Base-by-base conservation (phyloP, 1,284 basidiomycete species). In the Apiotrichum brassicae region DNA sequence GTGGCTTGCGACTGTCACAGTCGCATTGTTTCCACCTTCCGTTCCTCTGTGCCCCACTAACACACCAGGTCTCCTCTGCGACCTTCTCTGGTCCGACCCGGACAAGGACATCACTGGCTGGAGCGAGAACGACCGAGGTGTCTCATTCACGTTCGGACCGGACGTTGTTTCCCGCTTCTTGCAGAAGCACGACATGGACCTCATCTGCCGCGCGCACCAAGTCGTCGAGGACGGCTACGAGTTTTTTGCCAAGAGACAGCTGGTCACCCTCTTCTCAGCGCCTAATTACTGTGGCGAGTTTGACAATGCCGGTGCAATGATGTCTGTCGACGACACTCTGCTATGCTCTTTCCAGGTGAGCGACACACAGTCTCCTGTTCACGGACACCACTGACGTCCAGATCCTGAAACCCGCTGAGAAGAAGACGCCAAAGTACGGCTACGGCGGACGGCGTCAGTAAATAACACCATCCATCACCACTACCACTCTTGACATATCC, bases 191-290 rank as follows among this genome's bases (percentile, higher is more conserved):
- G 95, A 98, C 75, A 97, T 98, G 94, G 94, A 97, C 74, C 78
- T 97, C 66, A 97, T 98, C 68, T 97, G 94, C 76, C 81, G 94
- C 76, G 93, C 93, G 66, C 92, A 97, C 80, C 61, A 89, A 84
- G 94, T 98, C 68, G 94, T 98, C 46, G 94, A 98, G 72, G 94
- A 98, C 63, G 94, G 94, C 24, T 98, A 97, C 75, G 94, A 98
- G 73, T 98, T 98, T 76, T 98, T 97, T 66, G 93, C 93, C 48
- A 97, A 97, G 76, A 82, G 94, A 61, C 92, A 95, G 76, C 76
- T 98, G 59, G 94, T 98, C 60, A 98, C 94, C 18, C 75, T 98
- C 38, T 98, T 98, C 78, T 94, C 89, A 16, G 94, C 94, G 50
- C 95, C 94, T 53, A 97, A 97, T 79, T 95, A 97, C 71, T 95